A percentile compares a stretch with the other conserved stretches of the same genome.
phyloP scores from a whole-genome alignment of 495 filamentous ascomycete species.

The Corynascus novoguineensis region DNA sequence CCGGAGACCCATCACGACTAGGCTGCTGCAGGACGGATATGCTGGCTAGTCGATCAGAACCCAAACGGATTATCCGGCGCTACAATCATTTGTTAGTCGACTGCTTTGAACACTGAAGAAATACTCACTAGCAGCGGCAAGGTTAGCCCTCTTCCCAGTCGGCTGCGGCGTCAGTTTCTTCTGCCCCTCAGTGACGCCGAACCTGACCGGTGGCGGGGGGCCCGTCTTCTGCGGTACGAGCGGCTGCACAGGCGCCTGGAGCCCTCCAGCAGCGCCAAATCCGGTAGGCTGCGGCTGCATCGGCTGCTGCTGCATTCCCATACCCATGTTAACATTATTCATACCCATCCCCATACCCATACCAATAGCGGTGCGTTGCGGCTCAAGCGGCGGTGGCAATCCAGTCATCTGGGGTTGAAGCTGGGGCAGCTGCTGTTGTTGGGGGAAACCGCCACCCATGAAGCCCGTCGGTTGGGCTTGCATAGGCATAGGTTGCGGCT shows the following conservation, averaged over 20 bases:
- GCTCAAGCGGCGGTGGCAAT: conserved; percentile 47
- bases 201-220: conserved; percentile 82
- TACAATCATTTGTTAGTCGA: not conserved
- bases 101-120: too few relatives aligned
- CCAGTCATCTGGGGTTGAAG: conserved; percentile 52
- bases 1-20: not conserved
- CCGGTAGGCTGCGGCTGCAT: conserved; percentile 53
- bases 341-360: conserved; percentile 40
- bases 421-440: conserved; percentile 46
- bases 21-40: not conserved
- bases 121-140: conserved; percentile 91
- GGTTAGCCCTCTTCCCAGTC: conserved; percentile 83
- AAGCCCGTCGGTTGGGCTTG: conserved; percentile 66
- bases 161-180: conserved; percentile 83
- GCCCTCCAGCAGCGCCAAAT: conserved; percentile 22
- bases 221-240: conserved; percentile 87
- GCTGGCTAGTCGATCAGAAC: conserved; percentile 15
- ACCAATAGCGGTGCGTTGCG: conserved; percentile 38
- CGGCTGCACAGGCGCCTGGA: conserved; percentile 34
- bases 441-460: conserved; percentile 38
- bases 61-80: conserved; percentile 27
- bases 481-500: conserved; percentile 45
- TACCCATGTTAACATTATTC: too few relatives aligned
- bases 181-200: conserved; percentile 65
- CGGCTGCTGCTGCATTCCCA: conserved; percentile 51